phyloP scores from a whole-genome alignment of 2,329 filamentous ascomycete species.

The Zelopaecilomyces penicillatus region DNA sequence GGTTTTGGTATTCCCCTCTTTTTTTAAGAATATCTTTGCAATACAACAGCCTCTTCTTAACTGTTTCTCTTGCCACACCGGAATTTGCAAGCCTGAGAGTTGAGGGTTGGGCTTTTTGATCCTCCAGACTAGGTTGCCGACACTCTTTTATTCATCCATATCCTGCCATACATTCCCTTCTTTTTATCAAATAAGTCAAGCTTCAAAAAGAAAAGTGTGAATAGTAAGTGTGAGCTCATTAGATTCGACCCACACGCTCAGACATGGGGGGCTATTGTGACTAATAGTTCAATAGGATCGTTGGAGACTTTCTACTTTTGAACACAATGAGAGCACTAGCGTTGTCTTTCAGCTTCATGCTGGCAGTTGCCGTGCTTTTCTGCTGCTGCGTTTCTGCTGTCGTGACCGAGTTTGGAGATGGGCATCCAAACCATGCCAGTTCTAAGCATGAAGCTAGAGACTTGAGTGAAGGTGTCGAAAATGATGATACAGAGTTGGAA shows the following conservation, averaged over 20 bases:
- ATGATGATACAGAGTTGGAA: conserved; percentile 3
- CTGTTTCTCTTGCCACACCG: too few species aligned
- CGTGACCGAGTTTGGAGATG: too few species aligned
- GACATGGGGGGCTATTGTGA: too few species aligned
- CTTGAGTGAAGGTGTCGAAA: conserved; percentile 3
- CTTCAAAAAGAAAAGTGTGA: too few species aligned
- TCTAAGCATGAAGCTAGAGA: background rate
- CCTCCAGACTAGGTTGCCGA: background rate
- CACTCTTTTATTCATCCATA: background rate
- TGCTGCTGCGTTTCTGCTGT: background rate
- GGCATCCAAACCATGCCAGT: too few species aligned
- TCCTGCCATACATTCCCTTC: background rate
- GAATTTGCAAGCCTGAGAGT: too few species aligned
- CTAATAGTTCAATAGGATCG: background rate
- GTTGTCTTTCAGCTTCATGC: conserved; percentile 24
- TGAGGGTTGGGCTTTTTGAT: too few species aligned
- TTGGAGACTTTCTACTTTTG: background rate
- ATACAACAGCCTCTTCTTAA: too few species aligned
- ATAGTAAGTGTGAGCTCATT: too few species aligned
- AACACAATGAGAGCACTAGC: conserved; percentile 29
- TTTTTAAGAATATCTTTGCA: too few species aligned
- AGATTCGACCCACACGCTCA: too few species aligned
- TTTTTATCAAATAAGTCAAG: background rate
- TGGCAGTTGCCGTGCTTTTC: conserved; percentile 17
- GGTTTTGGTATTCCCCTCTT: too few species aligned